Evolutionary conservation across 1,284 basidiomycete species (phyloP), one percentile per base, ranked within the genome.

Genomic region (Pascua guehoae): DNA sequence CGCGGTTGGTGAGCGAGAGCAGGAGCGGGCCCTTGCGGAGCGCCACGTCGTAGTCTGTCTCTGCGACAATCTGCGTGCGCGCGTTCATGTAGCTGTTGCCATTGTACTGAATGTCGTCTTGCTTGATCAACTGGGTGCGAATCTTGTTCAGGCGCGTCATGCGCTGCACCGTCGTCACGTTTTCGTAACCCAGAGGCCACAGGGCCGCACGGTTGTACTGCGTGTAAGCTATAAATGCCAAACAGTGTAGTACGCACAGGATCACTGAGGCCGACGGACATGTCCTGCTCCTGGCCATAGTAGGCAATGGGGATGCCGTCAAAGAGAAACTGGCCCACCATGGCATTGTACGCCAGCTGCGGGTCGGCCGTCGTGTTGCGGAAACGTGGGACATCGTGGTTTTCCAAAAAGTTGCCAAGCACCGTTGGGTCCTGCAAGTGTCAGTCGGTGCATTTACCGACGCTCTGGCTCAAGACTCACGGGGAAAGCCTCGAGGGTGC

Each of bases 341-440:
- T 83, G 17, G 86, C 86, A 69, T 86, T 87, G 67, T 85, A 73
- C 5, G 65, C 66, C 24, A 72, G 54, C 60, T 67, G 60, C 14
- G 65, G 62, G 57, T 75, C 67, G 53, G 67, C 70, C 18, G 68
- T 67, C 82, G 79, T 66, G 74, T 85, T 86, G 56, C 83, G 80
- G 84, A 87, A 90, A 48, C 89, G 82, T 4, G 88, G 84, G 17
- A 88, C 63, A 70, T 91, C 88, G 65, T 91, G 88, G 75, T 91
- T 91, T 75, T 91, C 89, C 39, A 92, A 75, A 76, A 92, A 91
- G 66, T 89, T 89, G 4, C 88, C 88, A 2, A 89, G 80, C 45
- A 82, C 67, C 38, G 81, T 80, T 2, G 80, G 67, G 49, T 84
- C 83, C 24, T 32, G 24, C 7, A 7, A 32, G 24, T 32, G 24